These are phyloP conservation scores for Phytophthora foliorum DNA, from an alignment of 352 stramenopile species.

Conservation along the genomic window DNA sequence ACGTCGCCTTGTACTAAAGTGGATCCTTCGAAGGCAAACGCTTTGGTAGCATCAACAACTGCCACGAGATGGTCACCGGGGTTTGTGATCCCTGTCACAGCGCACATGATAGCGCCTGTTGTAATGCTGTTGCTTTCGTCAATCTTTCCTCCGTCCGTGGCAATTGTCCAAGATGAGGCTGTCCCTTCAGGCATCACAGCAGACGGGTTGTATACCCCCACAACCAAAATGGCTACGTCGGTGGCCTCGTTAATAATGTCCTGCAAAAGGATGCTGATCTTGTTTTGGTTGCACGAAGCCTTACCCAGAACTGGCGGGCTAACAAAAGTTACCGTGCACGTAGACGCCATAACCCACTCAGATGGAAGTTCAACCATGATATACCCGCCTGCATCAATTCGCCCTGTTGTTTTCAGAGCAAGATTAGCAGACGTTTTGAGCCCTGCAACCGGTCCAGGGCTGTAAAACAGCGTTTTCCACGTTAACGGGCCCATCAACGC, in stretches of 20 bases:
- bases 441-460: conserved; percentile 62
- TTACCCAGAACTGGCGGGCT: conserved; percentile 40
- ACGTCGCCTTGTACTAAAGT: conserved; percentile 50
- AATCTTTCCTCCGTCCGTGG: conserved; percentile 56
- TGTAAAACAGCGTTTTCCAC: conserved; percentile 57
- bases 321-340: conserved; percentile 45
- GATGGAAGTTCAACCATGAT: conserved; percentile 54
- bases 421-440: conserved; percentile 54
- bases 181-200: conserved; percentile 41
- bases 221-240: conserved; percentile 46
- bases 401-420: conserved; percentile 50
- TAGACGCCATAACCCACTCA: conserved; percentile 53
- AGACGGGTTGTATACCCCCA: conserved; percentile 57
- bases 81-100: conserved; percentile 50
- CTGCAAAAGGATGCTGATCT: conserved; percentile 43
- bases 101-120: conserved; percentile 49
- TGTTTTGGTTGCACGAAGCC: conserved; percentile 44
- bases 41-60: conserved; percentile 58
- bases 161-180: conserved; percentile 35
- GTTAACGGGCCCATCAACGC: conserved; percentile 45
- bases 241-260: conserved; percentile 52
- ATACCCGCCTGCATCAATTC: conserved; percentile 40
- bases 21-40: conserved; percentile 59
- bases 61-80: conserved; percentile 57
- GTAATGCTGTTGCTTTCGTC: conserved; percentile 46